Conservation (phyloP, 345 rosid genomes). For the Citrus inodora region DNA sequence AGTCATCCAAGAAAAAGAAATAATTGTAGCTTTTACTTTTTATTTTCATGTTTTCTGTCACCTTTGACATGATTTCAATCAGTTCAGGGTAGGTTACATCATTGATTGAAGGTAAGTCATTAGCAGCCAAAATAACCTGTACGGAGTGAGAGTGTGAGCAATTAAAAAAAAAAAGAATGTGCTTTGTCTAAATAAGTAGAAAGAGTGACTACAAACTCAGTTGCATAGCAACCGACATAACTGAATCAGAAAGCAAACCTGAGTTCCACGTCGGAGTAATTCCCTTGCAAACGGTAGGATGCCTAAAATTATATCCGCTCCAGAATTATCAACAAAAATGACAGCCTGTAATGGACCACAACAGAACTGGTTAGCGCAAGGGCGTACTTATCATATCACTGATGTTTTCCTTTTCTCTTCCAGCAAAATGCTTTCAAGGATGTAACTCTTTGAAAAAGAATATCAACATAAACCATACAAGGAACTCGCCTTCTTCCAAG, state of each 20-base stretch:
- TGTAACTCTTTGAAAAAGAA: neutral
- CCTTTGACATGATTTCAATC: constrained; percentile 80
- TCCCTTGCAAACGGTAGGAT: constrained; percentile 94
- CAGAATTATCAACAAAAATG: constrained; percentile 96
- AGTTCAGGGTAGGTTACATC: constrained; percentile 90
- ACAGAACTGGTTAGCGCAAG: constrained; percentile 19
- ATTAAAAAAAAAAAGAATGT: too few relatives aligned
- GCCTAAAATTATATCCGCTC: constrained; percentile 96
- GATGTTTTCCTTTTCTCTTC: neutral
- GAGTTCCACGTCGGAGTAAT: constrained; percentile 77
- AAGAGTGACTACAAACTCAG: constrained; percentile 3
- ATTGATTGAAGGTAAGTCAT: constrained; percentile 95
- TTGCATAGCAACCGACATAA: neutral
- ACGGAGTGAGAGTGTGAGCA: neutral
- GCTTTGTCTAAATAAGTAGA: neutral
- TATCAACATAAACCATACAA: neutral
- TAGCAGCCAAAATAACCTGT: constrained; percentile 97
- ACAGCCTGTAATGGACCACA: constrained; percentile 55
- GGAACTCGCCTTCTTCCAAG: constrained; percentile 84
- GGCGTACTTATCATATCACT: neutral
- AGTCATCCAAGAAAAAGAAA: constrained; percentile 17
- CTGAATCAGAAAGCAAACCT: constrained; percentile 42
- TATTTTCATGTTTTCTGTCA: constrained; percentile 20
- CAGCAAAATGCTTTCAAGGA: neutral
- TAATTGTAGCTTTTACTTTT: neutral